Evolutionary conservation across 2,329 filamentous ascomycete genomes (phyloP), one percentile per base, ranked within the genome.

Genomic region (Rosellinia necatrix): DNA sequence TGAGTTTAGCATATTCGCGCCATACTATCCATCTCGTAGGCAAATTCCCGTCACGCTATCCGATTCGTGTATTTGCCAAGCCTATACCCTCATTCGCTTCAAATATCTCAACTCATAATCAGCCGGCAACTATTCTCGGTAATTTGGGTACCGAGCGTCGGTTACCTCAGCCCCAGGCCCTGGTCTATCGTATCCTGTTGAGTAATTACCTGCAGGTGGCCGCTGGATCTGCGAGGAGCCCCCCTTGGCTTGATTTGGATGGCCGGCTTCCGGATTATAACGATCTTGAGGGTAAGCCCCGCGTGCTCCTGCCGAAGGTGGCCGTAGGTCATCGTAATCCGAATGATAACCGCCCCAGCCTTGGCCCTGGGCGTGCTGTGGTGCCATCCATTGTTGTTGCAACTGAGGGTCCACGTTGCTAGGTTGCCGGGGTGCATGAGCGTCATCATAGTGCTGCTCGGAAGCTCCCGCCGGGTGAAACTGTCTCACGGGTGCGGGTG

Each of bases 331-430:
- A 25, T 48, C 44, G 32, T 48, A 35, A 4, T 7, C 44, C 12
- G 44, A 37, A 19, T 35, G 19, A 17, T 35, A 48, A 27, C 22
- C 8, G 22, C 38, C 44, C 32, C 19, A 48, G 12, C 38, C 32
- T 13, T 48, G 44, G 12, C 44, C 44, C 22, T 48, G 44, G 19
- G 19, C 12, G 19, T 37, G 19, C 19, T 38, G 44, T 17, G 47
- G 35, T 41, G 2, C 25, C 25, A 49, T 41, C 47, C 15, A 40
- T 50, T n/a, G 48, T 24, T 13, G 27, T 24, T 50, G 48, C 27
- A 3, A n/a, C n/a, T 50, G 48, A 8, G 17, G 37, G 19, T 50
- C 15, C 7, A 17, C 15, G 38, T 42, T 17, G 30, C 13, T 42
- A 13, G 4, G 13, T 25, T 50, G 48, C 27, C 43, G 48, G 27